Conservation (phyloP, 2,329 filamentous ascomycete species). For the Aspergillus hortae region DNA sequence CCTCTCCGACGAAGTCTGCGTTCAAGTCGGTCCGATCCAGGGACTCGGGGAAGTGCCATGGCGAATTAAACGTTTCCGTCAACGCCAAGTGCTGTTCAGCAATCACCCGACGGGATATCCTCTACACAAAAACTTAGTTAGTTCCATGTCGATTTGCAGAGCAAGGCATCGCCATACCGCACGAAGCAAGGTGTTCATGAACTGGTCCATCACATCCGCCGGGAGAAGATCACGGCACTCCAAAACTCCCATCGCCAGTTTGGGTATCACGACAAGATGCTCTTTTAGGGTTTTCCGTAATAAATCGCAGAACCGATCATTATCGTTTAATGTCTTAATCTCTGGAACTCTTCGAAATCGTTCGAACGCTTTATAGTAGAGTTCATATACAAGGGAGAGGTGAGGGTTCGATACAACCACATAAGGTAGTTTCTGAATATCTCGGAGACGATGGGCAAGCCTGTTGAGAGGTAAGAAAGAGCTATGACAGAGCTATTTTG, state of each 20-base stretch:
- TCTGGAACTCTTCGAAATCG: constrained; percentile 79
- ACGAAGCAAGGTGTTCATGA: constrained; percentile 91
- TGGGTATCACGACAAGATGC: constrained; percentile 89
- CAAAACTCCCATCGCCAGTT: constrained; percentile 88
- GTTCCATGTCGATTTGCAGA: constrained; percentile 7
- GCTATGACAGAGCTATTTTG: constrained; percentile 1
- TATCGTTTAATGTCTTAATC: constrained; percentile 81
- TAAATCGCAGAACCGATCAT: constrained; percentile 78
- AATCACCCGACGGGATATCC: constrained; percentile 93
- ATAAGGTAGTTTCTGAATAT: constrained; percentile 95
- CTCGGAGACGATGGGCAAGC: constrained; percentile 87
- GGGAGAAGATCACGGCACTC: constrained; percentile 83
- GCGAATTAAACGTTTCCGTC: constrained; percentile 87
- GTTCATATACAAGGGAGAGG: constrained; percentile 90
- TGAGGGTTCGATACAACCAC: constrained; percentile 94
- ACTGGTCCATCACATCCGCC: constrained; percentile 76
- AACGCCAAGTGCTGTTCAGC: constrained; percentile 95
- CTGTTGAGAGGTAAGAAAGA: constrained; percentile 42
- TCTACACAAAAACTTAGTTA: constrained; percentile 45
- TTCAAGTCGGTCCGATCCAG: constrained; percentile 61
- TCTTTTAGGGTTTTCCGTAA: constrained; percentile 77
- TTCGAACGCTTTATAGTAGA: constrained; percentile 97
- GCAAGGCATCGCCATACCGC: constrained; percentile 57
- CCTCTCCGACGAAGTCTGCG: constrained; percentile 87
- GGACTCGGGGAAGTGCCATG: constrained; percentile 81